Evolutionary conservation across 352 stramenopile species (phyloP).

Genomic region (Thraustochytrium sp.): DNA sequence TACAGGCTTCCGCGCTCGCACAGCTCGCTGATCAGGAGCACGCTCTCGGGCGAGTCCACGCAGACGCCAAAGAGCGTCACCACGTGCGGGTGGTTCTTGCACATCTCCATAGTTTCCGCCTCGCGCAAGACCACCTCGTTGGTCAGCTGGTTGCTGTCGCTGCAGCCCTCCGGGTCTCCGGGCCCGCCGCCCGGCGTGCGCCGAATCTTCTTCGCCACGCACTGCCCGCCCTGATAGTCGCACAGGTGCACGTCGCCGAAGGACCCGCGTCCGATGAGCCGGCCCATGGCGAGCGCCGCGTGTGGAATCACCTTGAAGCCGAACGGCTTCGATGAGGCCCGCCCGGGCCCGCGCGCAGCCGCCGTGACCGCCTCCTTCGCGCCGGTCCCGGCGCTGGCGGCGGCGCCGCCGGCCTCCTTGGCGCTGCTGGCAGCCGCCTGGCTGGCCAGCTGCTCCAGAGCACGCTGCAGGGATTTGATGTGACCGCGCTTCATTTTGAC

Average conservation of each 20-base stretch:
- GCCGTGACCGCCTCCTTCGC: not conserved
- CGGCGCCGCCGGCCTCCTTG: not conserved
- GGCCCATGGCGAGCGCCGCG: not conserved
- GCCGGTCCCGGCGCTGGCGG: not conserved
- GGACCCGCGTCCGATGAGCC: not conserved
- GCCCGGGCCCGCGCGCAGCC: not conserved
- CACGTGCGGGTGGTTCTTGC: constrained; percentile 39
- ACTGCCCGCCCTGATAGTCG: constrained; percentile 8
- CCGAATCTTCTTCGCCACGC: constrained; percentile 6
- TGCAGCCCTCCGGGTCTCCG: not conserved
- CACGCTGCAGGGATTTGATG: not conserved
- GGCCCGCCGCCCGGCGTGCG: not conserved
- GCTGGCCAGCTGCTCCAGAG: not conserved
- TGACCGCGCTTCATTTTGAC: not conserved
- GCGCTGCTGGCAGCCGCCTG: too few species aligned
- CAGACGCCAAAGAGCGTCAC: constrained; percentile 34
- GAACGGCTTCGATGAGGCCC: not conserved
- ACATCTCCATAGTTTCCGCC: constrained; percentile 29
- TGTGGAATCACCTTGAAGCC: constrained; percentile 39
- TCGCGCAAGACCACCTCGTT: constrained; percentile 16
- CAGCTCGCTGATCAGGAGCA: constrained; percentile 26
- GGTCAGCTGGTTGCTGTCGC: not conserved
- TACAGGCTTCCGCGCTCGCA: constrained; percentile 23
- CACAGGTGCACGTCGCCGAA: constrained; percentile 17
- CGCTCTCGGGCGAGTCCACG: not conserved